Evolutionary conservation across 805 yeast species (phyloP).

Genomic region (Ogataea glucozyma): DNA sequence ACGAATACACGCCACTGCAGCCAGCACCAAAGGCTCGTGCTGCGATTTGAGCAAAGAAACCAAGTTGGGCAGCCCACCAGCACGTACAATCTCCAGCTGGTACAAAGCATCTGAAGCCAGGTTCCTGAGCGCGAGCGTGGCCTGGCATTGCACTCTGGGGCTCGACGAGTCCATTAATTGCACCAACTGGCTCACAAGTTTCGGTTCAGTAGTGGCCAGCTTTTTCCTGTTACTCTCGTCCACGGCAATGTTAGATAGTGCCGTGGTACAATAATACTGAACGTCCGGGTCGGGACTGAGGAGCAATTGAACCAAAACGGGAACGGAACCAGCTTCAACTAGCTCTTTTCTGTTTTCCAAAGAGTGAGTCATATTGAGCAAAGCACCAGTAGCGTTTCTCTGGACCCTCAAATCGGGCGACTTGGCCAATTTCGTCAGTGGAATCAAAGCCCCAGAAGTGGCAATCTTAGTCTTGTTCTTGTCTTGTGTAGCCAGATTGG

Average conservation of each 20-base stretch:
- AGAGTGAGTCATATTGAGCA: conserved; percentile 97
- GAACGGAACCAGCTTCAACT: conserved; percentile 97
- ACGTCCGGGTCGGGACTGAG: conserved; percentile 92
- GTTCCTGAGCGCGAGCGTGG: conserved; percentile 92
- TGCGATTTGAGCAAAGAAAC: conserved; percentile 86
- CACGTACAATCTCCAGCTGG: conserved; percentile 92
- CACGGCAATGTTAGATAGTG: conserved; percentile 94
- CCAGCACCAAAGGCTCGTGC: conserved; percentile 88
- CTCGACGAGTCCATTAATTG: conserved; percentile 89
- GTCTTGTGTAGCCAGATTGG: conserved; percentile 96
- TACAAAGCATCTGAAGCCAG: conserved; percentile 94
- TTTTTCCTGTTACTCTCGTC: conserved; percentile 89
- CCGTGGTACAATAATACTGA: conserved; percentile 97
- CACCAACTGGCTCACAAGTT: conserved; percentile 83
- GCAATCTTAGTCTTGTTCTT: conserved; percentile 96
- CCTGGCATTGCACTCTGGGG: conserved; percentile 97
- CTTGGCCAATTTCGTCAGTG: conserved; percentile 90
- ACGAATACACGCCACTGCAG: conserved; percentile 98
- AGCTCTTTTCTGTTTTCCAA: conserved; percentile 94
- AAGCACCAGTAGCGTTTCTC: conserved; percentile 97
- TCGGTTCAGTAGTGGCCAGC: conserved; percentile 88
- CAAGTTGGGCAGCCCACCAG: conserved; percentile 92
- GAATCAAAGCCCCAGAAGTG: conserved; percentile 91
- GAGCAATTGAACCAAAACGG: conserved; percentile 85
- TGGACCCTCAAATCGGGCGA: conserved; percentile 95